Conservation (phyloP, 106 monocot species). For the Apostasia ramifera region DNA sequence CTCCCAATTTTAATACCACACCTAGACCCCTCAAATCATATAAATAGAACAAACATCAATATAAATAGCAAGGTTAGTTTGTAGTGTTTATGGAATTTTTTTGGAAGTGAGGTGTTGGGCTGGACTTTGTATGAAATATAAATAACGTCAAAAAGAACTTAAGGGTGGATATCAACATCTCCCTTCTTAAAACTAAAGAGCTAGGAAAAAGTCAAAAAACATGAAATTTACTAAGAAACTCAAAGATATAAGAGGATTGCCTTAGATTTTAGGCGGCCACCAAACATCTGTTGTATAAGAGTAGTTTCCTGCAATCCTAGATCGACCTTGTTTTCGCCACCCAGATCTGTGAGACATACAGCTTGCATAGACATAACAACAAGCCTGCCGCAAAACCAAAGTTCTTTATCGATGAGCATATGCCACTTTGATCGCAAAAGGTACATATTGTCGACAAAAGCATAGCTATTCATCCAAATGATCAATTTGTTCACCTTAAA, state of each 20-base stretch:
- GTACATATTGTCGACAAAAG: no score
- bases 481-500: constrained; percentile 41
- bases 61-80: no score
- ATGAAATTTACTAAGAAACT: not conserved
- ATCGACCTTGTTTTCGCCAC: constrained; percentile 84
- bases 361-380: constrained; percentile 92
- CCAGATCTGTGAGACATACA: constrained; percentile 66
- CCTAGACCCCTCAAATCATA: no score
- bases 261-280: constrained; percentile 91
- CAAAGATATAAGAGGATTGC: constrained; percentile 20
- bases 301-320: constrained; percentile 87
- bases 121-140: no score
- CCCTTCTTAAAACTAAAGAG: not conserved
- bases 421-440: not conserved
- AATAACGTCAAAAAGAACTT: not conserved
- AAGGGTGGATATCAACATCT: not conserved
- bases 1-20: no score
- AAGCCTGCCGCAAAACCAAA: constrained; percentile 39
- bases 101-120: no score
- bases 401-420: not conserved
- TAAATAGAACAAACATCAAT: no score
- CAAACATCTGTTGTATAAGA: constrained; percentile 91
- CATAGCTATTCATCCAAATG: not conserved
- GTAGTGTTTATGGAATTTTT: no score
- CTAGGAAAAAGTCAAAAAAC: constrained; percentile 1